phyloP scores from a whole-genome alignment of 208 protist species.

The Leptomonas pyrrhocoris region DNA sequence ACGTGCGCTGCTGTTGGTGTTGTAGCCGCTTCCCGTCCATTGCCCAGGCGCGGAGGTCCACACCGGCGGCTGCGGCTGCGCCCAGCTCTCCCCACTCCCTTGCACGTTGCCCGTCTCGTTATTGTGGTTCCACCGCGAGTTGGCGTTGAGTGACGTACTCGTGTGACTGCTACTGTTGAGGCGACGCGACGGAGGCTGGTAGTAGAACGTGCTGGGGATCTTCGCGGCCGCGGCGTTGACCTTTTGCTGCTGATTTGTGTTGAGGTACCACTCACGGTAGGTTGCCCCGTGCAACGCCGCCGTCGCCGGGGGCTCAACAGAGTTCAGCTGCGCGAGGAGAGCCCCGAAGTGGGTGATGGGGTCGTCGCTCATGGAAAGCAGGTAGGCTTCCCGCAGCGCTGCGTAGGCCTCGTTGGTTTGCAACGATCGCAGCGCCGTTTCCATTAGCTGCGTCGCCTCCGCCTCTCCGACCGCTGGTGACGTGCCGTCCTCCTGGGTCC shows the following conservation, averaged over 20 bases:
- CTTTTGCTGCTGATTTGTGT: slow-evolving; percentile 20
- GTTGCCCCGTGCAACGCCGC: slow-evolving; percentile 13
- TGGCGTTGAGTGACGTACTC: not conserved
- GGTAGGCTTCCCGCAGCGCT: slow-evolving; percentile 56
- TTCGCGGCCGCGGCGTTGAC: slow-evolving; percentile 13
- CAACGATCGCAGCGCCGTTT: slow-evolving; percentile 29
- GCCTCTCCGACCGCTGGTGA: not conserved
- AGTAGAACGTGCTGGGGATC: slow-evolving; percentile 28
- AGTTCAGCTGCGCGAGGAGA: slow-evolving; percentile 22
- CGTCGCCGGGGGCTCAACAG: slow-evolving; percentile 1
- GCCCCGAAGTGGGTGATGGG: slow-evolving; percentile 22
- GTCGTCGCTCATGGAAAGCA: slow-evolving; percentile 14
- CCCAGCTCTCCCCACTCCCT: not conserved
- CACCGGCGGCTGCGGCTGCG: slow-evolving; percentile 3
- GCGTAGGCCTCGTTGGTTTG: slow-evolving; percentile 40
- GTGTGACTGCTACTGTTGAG: not conserved
- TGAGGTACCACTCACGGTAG: slow-evolving; percentile 27
- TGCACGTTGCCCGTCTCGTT: not conserved
- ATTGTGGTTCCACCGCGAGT: slow-evolving; percentile 8
- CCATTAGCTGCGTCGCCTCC: slow-evolving; percentile 44
- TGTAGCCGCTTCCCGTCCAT: not conserved
- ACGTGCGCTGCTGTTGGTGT: slow-evolving; percentile 1
- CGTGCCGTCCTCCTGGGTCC: not conserved
- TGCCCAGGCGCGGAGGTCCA: slow-evolving; percentile 9
- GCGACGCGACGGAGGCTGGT: slow-evolving; percentile 26